phyloP scores from a whole-genome alignment of 108 stramenopile genomes.

The Nitzschia sp. region DNA sequence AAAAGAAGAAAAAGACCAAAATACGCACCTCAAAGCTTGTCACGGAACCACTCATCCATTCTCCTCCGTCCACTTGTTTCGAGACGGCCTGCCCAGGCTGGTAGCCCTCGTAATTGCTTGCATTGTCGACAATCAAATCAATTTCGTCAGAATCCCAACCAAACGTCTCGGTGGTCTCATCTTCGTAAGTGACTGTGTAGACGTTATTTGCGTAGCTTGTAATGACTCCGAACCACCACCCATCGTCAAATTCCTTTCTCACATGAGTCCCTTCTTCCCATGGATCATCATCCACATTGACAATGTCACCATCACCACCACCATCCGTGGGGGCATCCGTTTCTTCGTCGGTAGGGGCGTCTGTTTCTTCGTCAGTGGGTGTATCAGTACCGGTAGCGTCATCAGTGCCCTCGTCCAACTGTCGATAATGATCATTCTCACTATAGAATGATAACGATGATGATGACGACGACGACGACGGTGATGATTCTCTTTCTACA shows the following conservation, averaged over 20 bases:
- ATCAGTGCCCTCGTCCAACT: too few relatives aligned
- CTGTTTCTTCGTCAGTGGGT: too few relatives aligned
- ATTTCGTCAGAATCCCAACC: not conserved
- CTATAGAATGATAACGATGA: too few relatives aligned
- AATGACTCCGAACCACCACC: conserved; percentile 10
- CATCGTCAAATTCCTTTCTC: not conserved
- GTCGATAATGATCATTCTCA: too few relatives aligned
- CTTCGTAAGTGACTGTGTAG: not conserved
- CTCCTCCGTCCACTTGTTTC: not conserved
- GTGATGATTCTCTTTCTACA: too few relatives aligned
- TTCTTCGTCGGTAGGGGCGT: not conserved
- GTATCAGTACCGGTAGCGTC: too few relatives aligned
- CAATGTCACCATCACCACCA: not conserved
- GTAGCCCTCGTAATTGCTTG: not conserved
- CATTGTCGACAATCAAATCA: conserved; percentile 1
- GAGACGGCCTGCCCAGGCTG: not conserved
- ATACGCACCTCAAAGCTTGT: not conserved
- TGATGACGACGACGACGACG: too few relatives aligned
- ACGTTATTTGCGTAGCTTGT: not conserved
- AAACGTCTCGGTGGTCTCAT: not conserved
- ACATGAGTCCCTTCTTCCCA: not conserved
- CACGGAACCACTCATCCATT: conserved; percentile 4
- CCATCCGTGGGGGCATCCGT: not conserved
- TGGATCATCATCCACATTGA: not conserved
- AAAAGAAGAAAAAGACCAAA: too few relatives aligned